These are phyloP conservation scores for Podaxis sp. DNA, from an alignment of 768 basidiomycete species.

Conservation along the genomic window DNA sequence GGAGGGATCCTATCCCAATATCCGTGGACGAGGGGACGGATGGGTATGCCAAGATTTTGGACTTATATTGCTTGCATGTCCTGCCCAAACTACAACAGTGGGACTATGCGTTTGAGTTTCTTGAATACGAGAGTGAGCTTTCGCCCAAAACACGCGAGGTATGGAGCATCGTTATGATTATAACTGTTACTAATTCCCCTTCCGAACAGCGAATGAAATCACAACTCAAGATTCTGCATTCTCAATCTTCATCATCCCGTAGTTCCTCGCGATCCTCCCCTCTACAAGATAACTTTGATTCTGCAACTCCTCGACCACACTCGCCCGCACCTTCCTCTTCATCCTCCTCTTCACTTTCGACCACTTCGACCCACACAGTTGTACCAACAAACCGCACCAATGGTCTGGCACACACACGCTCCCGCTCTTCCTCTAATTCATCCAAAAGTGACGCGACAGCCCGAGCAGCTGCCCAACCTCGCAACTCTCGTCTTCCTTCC, in stretches of 20 bases:
- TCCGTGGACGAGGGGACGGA: slow-evolving; percentile 25
- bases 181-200: slow-evolving; percentile 11
- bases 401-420: slow-evolving; percentile 16
- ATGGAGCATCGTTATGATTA: slow-evolving; percentile 19
- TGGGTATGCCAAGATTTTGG: slow-evolving; percentile 73
- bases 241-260: slow-evolving; percentile 35
- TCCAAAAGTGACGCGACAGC: slow-evolving; percentile 32
- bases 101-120: slow-evolving; percentile 77
- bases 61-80: slow-evolving; percentile 73
- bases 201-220: slow-evolving; percentile 35
- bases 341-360: slow-evolving; percentile 68
- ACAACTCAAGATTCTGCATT: slow-evolving; percentile 41
- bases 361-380: slow-evolving; percentile 70
- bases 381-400: slow-evolving; percentile 47
- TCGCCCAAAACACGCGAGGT: slow-evolving; percentile 52
- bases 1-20: slow-evolving; percentile 41
- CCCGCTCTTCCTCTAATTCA: slow-evolving; percentile 32
- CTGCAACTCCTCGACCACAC: slow-evolving; percentile 37
- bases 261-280: slow-evolving; percentile 26
- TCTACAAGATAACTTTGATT: slow-evolving; percentile 23
- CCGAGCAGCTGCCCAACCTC: background rate
- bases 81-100: slow-evolving; percentile 75
- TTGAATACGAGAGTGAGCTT: slow-evolving; percentile 73
- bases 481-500: slow-evolving; percentile 13
- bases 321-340: slow-evolving; percentile 57